Percentiles rank a stretch among this genome's conserved stretches.
Evolutionary conservation across 352 stramenopile species (phyloP).

Genomic region (Phytophthora sp.): DNA sequence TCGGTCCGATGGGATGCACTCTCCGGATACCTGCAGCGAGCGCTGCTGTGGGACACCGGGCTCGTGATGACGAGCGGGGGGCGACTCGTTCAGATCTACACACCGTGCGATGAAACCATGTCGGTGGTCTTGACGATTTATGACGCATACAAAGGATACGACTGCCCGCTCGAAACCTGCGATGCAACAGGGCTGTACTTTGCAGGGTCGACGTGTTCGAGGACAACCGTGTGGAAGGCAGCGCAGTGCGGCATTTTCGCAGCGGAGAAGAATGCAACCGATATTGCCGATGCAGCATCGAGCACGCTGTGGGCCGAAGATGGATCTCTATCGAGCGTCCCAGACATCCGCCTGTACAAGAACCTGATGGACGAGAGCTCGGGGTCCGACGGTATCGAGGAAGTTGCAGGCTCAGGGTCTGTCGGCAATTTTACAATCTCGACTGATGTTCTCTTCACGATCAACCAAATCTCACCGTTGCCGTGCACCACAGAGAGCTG

Average conservation of each 20-base stretch:
- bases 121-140: constrained; percentile 44
- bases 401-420: constrained; percentile 1
- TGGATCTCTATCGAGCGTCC: constrained; percentile 22
- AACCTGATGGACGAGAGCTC: constrained; percentile 13
- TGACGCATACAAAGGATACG: constrained; percentile 36
- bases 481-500: constrained; percentile 29
- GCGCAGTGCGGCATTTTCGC: constrained; percentile 39
- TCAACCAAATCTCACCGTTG: constrained; percentile 44
- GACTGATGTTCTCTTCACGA: constrained; percentile 45
- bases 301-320: constrained; percentile 57
- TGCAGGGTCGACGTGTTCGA: constrained; percentile 37
- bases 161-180: constrained; percentile 37
- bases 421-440: constrained; percentile 3
- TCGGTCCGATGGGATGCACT: constrained; percentile 36
- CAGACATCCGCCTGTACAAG: constrained; percentile 47
- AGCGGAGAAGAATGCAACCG: constrained; percentile 30
- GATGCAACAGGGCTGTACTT: constrained; percentile 39
- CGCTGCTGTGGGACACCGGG: constrained; percentile 59
- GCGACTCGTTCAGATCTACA: constrained; percentile 49
- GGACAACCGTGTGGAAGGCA: constrained; percentile 15
- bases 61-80: constrained; percentile 45
- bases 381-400: constrained; percentile 1
- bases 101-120: constrained; percentile 58
- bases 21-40: constrained; percentile 52
- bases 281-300: constrained; percentile 8